A percentile compares a stretch with the other conserved stretches of the same genome.
Conservation (phyloP, 352 stramenopile species). For the Phytopythium boreale region DNA sequence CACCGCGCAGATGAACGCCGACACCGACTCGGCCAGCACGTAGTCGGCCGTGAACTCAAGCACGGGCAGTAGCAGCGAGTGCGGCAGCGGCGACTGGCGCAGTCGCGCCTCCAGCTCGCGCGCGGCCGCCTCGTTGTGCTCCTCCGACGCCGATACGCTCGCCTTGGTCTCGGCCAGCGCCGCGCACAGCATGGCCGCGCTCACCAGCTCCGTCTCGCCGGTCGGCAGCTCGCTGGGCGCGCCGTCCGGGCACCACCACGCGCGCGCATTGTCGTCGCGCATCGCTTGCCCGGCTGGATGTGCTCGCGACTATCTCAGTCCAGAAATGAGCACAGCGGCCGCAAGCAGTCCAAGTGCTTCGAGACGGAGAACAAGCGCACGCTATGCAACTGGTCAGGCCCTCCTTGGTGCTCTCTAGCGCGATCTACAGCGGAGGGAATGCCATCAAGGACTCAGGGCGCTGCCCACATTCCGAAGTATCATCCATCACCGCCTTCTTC, state of each 20-base stretch:
- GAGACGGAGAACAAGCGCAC: no score
- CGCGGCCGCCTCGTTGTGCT: conserved; percentile 17
- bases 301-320: background rate
- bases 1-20: conserved; percentile 64
- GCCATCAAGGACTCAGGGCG: background rate
- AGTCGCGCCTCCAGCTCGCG: conserved; percentile 54
- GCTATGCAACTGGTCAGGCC: no score
- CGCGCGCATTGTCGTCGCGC: conserved; percentile 5
- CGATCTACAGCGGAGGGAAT: no score
- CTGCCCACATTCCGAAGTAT: conserved; percentile 1
- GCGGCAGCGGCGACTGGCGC: conserved; percentile 62
- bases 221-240: conserved; percentile 21
- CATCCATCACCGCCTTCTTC: background rate
- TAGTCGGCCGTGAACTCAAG: conserved; percentile 49
- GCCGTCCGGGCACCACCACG: conserved; percentile 43
- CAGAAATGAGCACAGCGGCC: background rate
- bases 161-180: conserved; percentile 40
- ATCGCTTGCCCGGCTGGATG: background rate
- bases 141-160: conserved; percentile 13
- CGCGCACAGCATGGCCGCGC: conserved; percentile 72
- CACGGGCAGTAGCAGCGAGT: conserved; percentile 53
- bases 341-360: background rate
- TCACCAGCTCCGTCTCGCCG: conserved; percentile 72
- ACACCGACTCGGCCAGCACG: conserved; percentile 60
- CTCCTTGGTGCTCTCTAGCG: background rate